A percentile compares a stretch with the other conserved stretches of the same genome.
phyloP scores from a whole-genome alignment of 305 asterid species.

The Andrographis paniculata region DNA sequence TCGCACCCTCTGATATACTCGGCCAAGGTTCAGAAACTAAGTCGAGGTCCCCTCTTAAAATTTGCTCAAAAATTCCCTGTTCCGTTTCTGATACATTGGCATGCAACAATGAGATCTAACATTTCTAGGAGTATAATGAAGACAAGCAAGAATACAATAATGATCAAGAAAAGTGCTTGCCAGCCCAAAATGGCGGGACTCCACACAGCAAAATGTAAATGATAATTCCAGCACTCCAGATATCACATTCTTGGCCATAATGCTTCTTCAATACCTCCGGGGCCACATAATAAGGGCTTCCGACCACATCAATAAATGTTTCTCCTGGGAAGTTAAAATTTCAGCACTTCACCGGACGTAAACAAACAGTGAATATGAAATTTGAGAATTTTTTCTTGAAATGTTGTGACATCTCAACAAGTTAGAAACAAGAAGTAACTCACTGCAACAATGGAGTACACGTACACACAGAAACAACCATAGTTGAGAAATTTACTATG shows the following conservation, averaged over 20 bases:
- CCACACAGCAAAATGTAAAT: conserved; percentile 77
- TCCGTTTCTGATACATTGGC: conserved; percentile 35
- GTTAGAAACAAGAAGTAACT: conserved; percentile 3
- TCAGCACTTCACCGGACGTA: conserved; percentile 12
- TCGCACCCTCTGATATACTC: conserved; percentile 54
- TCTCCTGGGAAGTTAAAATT: conserved; percentile 38
- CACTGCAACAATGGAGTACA: conserved; percentile 6
- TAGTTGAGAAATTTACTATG: too few species aligned
- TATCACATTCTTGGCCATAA: conserved; percentile 82
- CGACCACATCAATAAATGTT: conserved; percentile 64
- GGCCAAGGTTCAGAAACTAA: conserved; percentile 57
- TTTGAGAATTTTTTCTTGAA: conserved; percentile 1
- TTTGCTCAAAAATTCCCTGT: conserved; percentile 51
- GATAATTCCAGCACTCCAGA: conserved; percentile 96
- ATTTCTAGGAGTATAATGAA: conserved; percentile 1
- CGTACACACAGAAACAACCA: too few species aligned
- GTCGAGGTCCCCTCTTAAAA: conserved; percentile 45
- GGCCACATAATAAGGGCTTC: conserved; percentile 90
- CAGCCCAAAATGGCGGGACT: conserved; percentile 93
- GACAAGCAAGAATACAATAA: conserved; percentile 3
- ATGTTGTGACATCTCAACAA: neutral
- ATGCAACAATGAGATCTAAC: conserved; percentile 12
- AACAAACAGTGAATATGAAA: conserved; percentile 3
- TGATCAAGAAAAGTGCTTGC: conserved; percentile 22
- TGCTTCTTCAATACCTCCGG: conserved; percentile 75